A percentile compares a stretch with the other conserved stretches of the same genome.
These are phyloP conservation scores for Ustilago crameri DNA, from an alignment of 1,284 basidiomycete genomes.

Conservation along the genomic window DNA sequence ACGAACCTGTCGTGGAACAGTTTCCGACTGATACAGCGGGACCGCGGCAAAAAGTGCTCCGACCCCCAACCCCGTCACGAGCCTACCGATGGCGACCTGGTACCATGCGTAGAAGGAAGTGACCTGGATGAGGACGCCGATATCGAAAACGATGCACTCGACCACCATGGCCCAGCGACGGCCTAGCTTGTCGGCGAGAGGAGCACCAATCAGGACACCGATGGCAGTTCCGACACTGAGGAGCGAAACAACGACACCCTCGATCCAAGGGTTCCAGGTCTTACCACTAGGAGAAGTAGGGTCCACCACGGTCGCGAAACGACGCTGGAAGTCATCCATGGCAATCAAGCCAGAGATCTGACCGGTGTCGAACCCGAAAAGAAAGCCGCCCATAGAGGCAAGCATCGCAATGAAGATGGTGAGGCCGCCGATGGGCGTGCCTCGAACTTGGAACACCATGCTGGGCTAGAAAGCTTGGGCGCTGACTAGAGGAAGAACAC, in stretches of 20 bases:
- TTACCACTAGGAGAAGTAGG: constrained; percentile 21
- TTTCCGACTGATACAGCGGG: constrained; percentile 80
- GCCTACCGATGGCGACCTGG: constrained; percentile 74
- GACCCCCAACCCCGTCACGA: constrained; percentile 72
- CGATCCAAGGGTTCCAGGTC: constrained; percentile 62
- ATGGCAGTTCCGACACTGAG: constrained; percentile 71
- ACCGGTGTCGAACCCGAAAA: constrained; percentile 77
- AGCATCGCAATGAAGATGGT: constrained; percentile 77
- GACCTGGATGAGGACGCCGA: constrained; percentile 76
- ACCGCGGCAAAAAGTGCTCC: constrained; percentile 76
- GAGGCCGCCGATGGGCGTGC: constrained; percentile 68
- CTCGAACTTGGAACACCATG: constrained; percentile 53
- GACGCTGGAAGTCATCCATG: constrained; percentile 78
- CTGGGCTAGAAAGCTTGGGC: not conserved
- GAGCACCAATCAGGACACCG: constrained; percentile 64
- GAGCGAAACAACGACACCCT: constrained; percentile 76
- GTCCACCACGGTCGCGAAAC: constrained; percentile 71
- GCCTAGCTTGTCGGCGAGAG: constrained; percentile 76
- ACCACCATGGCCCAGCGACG: constrained; percentile 78
- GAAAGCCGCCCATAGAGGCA: constrained; percentile 82
- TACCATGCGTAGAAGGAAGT: constrained; percentile 65
- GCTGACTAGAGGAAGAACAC: too few relatives aligned
- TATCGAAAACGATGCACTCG: constrained; percentile 76
- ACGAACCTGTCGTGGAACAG: constrained; percentile 80
- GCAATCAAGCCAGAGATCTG: constrained; percentile 81